Evolutionary conservation across 2,329 filamentous ascomycete species (phyloP).

Genomic region (Ascochyta viciae-villosae): DNA sequence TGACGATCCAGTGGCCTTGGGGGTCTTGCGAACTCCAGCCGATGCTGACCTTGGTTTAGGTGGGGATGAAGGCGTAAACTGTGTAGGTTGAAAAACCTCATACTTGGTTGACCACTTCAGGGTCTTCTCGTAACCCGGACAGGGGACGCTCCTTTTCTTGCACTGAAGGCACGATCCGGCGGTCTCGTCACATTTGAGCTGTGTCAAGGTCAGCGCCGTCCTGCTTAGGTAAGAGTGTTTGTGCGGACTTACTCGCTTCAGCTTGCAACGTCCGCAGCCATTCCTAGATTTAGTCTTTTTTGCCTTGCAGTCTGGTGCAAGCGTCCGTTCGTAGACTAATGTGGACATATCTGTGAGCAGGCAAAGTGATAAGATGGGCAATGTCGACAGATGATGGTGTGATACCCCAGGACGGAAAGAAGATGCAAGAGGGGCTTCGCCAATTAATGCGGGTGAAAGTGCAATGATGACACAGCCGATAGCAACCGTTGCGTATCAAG

Average conservation of each 20-base stretch:
- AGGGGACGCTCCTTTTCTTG: conserved; percentile 51
- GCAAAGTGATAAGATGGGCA: conserved; percentile 16
- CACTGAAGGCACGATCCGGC: conserved; percentile 54
- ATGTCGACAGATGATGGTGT: conserved; percentile 30
- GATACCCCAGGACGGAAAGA: conserved; percentile 23
- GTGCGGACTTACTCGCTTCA: conserved; percentile 39
- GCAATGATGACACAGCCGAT: conserved; percentile 35
- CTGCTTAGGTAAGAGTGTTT: not conserved
- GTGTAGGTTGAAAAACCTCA: conserved; percentile 51
- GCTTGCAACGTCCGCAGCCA: conserved; percentile 45
- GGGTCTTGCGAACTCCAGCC: conserved; percentile 14
- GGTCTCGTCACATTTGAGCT: conserved; percentile 56
- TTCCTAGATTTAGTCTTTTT: conserved; percentile 49
- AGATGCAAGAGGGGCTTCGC: conserved; percentile 13
- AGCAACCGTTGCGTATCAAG: conserved; percentile 34
- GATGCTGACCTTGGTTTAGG: conserved; percentile 22
- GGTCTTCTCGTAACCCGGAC: conserved; percentile 56
- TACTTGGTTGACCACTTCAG: conserved; percentile 59
- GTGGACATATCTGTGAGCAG: conserved; percentile 36
- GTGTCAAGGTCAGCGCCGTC: conserved; percentile 25
- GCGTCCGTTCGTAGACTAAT: conserved; percentile 35
- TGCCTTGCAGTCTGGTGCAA: conserved; percentile 35
- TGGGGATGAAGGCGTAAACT: conserved; percentile 29
- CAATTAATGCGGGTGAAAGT: conserved; percentile 24
- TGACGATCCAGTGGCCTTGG: conserved; percentile 17